Percentiles rank a stretch among this genome's conserved stretches.
These are phyloP conservation scores for Kalmusia sp. DNA, from an alignment of 2,329 filamentous ascomycete species.

Conservation along the genomic window DNA sequence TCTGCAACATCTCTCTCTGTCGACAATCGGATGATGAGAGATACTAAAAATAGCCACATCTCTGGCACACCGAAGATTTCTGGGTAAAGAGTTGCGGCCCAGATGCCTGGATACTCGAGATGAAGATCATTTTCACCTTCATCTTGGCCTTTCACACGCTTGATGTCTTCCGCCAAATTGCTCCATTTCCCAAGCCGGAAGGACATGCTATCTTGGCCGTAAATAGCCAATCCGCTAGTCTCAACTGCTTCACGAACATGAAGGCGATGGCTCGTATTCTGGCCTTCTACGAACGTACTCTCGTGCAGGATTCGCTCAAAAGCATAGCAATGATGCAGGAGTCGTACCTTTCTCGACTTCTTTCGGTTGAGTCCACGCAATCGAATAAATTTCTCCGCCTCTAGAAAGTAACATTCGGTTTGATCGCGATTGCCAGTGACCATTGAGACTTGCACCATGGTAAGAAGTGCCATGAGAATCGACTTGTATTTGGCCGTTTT, in stretches of 20 bases:
- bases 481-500: slow-evolving; percentile 54
- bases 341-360: slow-evolving; percentile 52
- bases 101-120: slow-evolving; percentile 50
- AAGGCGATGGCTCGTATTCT: slow-evolving; percentile 15
- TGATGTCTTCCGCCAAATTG: slow-evolving; percentile 42
- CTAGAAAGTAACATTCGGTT: slow-evolving; percentile 49
- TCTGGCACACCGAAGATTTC: slow-evolving; percentile 57
- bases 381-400: slow-evolving; percentile 54
- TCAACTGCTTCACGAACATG: slow-evolving; percentile 22
- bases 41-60: slow-evolving; percentile 37
- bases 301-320: slow-evolving; percentile 56
- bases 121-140: slow-evolving; percentile 55
- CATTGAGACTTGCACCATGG: slow-evolving; percentile 48
- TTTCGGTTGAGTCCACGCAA: slow-evolving; percentile 46
- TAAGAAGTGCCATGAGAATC: slow-evolving; percentile 54
- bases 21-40: slow-evolving; percentile 50
- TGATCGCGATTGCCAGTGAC: slow-evolving; percentile 44
- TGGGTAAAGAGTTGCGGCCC: slow-evolving; percentile 52
- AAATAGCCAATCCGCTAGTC: slow-evolving; percentile 20
- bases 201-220: slow-evolving; percentile 41
- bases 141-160: slow-evolving; percentile 43
- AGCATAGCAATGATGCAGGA: slow-evolving; percentile 58
- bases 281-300: slow-evolving; percentile 35
- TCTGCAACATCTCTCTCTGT: slow-evolving; percentile 51
- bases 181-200: slow-evolving; percentile 41